Evolutionary conservation across 2,329 filamentous ascomycete genomes (phyloP).

Genomic region (Curvularia sp.): DNA sequence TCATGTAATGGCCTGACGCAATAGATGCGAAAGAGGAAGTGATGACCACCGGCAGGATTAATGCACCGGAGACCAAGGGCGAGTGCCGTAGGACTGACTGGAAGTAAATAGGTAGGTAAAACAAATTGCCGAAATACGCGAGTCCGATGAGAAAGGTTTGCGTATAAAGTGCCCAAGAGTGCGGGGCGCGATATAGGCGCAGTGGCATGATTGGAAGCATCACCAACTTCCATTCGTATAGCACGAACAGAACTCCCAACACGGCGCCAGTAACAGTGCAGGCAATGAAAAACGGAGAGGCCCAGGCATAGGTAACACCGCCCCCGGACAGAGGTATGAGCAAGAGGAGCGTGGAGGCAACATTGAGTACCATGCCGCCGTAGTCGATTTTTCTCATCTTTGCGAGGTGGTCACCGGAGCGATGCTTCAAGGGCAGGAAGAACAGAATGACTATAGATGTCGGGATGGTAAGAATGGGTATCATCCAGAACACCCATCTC

Average conservation of each 20-base stretch:
- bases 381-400: slow-evolving; percentile 67
- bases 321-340: slow-evolving; percentile 70
- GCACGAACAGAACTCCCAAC: slow-evolving; percentile 58
- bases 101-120: slow-evolving; percentile 69
- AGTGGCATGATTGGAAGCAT: slow-evolving; percentile 66
- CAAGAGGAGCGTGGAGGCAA: slow-evolving; percentile 65
- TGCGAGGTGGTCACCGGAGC: slow-evolving; percentile 55
- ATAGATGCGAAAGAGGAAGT: slow-evolving; percentile 27
- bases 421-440: slow-evolving; percentile 51
- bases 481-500: slow-evolving; percentile 29
- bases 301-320: slow-evolving; percentile 64
- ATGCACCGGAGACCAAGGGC: slow-evolving; percentile 60
- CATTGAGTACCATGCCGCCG: slow-evolving; percentile 62
- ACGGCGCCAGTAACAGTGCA: slow-evolving; percentile 62
- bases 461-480: slow-evolving; percentile 25
- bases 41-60: slow-evolving; percentile 53
- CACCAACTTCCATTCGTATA: slow-evolving; percentile 65
- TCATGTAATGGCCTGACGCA: slow-evolving; percentile 31
- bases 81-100: slow-evolving; percentile 63
- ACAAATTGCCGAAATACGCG: slow-evolving; percentile 66
- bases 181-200: slow-evolving; percentile 61
- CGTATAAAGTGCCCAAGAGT: slow-evolving; percentile 62
- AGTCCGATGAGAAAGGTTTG: slow-evolving; percentile 68
- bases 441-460: slow-evolving; percentile 23
- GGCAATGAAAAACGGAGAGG: slow-evolving; percentile 64